phyloP scores from a whole-genome alignment of 495 filamentous ascomycete species.

The Tuber umbilicatum region DNA sequence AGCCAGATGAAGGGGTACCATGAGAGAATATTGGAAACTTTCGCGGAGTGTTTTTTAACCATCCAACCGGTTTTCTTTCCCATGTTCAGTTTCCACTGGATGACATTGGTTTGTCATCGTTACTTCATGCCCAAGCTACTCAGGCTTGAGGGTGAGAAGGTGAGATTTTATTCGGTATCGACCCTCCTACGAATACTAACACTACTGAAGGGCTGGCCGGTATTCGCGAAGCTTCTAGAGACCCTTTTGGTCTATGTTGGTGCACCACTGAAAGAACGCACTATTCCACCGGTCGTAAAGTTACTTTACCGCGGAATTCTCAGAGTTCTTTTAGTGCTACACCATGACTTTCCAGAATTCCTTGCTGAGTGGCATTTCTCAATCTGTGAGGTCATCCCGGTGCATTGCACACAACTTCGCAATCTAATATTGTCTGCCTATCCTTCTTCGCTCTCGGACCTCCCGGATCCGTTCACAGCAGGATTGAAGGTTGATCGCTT shows the following conservation, averaged over 20 bases:
- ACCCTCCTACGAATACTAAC: conserved; percentile 21
- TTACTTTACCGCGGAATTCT: conserved; percentile 78
- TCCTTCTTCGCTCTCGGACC: conserved; percentile 65
- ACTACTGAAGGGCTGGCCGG: conserved; percentile 57
- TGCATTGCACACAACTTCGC: conserved; percentile 77
- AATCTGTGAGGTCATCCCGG: conserved; percentile 77
- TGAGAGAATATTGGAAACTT: conserved; percentile 61
- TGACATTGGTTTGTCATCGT: conserved; percentile 72
- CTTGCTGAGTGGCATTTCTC: conserved; percentile 77
- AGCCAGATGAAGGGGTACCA: conserved; percentile 50
- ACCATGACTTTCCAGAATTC: conserved; percentile 93
- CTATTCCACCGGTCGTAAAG: conserved; percentile 63
- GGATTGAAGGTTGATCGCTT: conserved; percentile 76
- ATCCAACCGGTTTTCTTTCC: conserved; percentile 71
- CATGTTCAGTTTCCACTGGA: conserved; percentile 77
- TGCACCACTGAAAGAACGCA: conserved; percentile 67
- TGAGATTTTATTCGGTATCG: conserved; percentile 12
- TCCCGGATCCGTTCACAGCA: conserved; percentile 71
- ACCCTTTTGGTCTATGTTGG: conserved; percentile 67
- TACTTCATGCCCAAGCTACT: conserved; percentile 78
- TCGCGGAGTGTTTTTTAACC: conserved; percentile 67
- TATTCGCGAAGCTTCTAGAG: conserved; percentile 68
- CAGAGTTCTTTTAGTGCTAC: conserved; percentile 73
- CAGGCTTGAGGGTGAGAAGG: conserved; percentile 54
- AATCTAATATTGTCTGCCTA: conserved; percentile 83